Evolutionary conservation across 1,139 yeast genomes (phyloP).

Genomic region (Ogataea hybrid): DNA sequence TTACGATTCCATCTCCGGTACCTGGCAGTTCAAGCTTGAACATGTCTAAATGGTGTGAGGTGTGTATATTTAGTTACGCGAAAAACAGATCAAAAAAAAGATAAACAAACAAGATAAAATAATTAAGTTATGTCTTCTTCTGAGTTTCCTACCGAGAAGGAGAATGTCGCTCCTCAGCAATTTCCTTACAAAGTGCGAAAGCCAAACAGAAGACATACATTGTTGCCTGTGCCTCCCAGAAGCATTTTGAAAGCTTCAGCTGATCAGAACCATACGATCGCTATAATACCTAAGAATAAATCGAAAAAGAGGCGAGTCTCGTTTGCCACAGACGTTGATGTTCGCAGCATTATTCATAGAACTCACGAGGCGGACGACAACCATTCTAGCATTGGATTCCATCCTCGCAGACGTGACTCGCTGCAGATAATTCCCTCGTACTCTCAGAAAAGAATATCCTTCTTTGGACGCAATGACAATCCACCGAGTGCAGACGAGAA

Average conservation of each 20-base stretch:
- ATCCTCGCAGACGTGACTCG: constrained; percentile 22
- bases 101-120: constrained; percentile 7
- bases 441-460: constrained; percentile 4
- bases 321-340: constrained; percentile 74
- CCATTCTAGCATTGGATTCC: constrained; percentile 2
- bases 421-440: constrained; percentile 17
- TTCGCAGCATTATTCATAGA: constrained; percentile 49
- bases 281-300: constrained; percentile 25
- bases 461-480: constrained; percentile 1
- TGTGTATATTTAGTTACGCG: constrained; percentile 5
- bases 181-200: constrained; percentile 11
- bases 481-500: constrained; percentile 3
- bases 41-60: constrained; percentile 25
- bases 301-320: constrained; percentile 53
- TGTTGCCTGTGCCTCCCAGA: constrained; percentile 30
- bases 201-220: constrained; percentile 36
- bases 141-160: constrained; percentile 7
- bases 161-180: constrained; percentile 9
- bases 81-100: constrained; percentile 1
- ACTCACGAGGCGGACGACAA: constrained; percentile 10
- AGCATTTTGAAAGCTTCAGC: constrained; percentile 35
- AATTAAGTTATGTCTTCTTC: background rate
- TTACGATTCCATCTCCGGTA: constrained; percentile 78
- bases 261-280: constrained; percentile 32
- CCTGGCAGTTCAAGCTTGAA: constrained; percentile 70